A percentile compares a stretch with the other conserved stretches of the same genome.
Evolutionary conservation across 2,329 filamentous ascomycete genomes (phyloP).

Genomic region (Colletotrichum phormii): DNA sequence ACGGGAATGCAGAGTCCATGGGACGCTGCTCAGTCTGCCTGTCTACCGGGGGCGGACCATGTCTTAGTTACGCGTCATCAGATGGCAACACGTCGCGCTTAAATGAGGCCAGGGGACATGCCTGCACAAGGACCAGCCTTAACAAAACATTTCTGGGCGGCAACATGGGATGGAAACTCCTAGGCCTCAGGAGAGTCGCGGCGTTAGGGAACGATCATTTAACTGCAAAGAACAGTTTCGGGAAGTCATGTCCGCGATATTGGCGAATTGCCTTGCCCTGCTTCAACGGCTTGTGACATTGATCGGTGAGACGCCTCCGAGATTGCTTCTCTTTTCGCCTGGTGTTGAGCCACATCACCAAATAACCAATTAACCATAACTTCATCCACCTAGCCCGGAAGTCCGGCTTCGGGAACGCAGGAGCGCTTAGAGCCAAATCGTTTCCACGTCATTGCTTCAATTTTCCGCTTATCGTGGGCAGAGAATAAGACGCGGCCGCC

Average conservation of each 20-base stretch:
- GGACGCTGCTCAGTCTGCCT: neutral
- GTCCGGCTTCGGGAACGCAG: neutral
- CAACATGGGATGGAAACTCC: neutral
- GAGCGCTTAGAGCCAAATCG: neutral
- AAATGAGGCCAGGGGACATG: conserved; percentile 33
- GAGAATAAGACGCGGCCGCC: no score
- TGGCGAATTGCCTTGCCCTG: neutral
- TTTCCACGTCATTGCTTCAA: conserved; percentile 12
- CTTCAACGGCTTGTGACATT: neutral
- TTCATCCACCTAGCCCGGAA: neutral
- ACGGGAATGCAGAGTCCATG: neutral
- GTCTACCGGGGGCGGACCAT: conserved; percentile 7
- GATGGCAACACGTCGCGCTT: conserved; percentile 22
- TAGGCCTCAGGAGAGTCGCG: neutral
- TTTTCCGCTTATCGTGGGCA: neutral
- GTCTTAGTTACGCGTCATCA: conserved; percentile 27
- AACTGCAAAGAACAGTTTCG: neutral
- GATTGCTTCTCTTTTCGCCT: neutral
- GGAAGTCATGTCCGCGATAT: conserved; percentile 5
- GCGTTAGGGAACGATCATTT: neutral
- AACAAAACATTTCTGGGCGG: neutral
- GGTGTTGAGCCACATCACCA: neutral
- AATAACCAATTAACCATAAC: conserved; percentile 9
- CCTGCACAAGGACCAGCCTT: conserved; percentile 12
- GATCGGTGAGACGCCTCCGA: neutral